Percentiles rank a stretch among this genome's conserved stretches.
These are phyloP conservation scores for Botrytis porri DNA, from an alignment of 2,329 filamentous ascomycete species.

Conservation along the genomic window DNA sequence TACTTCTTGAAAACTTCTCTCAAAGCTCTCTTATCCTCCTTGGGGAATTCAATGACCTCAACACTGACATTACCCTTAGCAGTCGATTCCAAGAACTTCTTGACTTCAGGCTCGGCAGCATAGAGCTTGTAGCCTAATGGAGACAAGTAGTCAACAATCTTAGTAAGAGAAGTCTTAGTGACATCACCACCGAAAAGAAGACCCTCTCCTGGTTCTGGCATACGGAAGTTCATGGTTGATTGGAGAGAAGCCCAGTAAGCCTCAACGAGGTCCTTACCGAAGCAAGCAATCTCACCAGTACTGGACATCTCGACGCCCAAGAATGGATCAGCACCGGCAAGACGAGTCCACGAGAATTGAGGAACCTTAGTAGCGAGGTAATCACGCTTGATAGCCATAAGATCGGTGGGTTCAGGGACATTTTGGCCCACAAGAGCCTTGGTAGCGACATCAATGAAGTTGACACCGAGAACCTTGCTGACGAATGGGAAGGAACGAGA, in stretches of 20 bases:
- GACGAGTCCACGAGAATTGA: constrained; percentile 98
- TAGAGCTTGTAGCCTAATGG: constrained; percentile 94
- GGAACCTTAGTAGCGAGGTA: constrained; percentile 97
- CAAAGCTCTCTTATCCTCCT: constrained; percentile 89
- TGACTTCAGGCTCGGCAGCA: constrained; percentile 77
- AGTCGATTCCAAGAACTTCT: constrained; percentile 73
- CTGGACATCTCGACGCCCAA: constrained; percentile 96
- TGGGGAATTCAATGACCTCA: constrained; percentile 95
- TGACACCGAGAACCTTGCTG: constrained; percentile 91
- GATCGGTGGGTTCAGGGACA: constrained; percentile 79
- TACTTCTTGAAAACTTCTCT: constrained; percentile 96
- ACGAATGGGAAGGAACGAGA: constrained; percentile 98
- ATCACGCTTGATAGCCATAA: constrained; percentile 85
- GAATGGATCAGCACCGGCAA: constrained; percentile 95
- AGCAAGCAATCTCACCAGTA: constrained; percentile 98
- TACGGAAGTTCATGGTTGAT: constrained; percentile 98
- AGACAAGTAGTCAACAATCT: constrained; percentile 80
- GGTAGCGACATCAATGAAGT: constrained; percentile 92
- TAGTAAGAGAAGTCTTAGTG: constrained; percentile 65
- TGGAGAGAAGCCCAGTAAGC: constrained; percentile 97
- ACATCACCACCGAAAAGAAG: constrained; percentile 89
- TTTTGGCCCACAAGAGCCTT: constrained; percentile 84
- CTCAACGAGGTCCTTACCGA: constrained; percentile 91
- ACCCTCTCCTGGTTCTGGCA: constrained; percentile 91
- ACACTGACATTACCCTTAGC: constrained; percentile 67